Conservation (phyloP, 805 yeast species). For the Crinitomyces ghanaensis region DNA sequence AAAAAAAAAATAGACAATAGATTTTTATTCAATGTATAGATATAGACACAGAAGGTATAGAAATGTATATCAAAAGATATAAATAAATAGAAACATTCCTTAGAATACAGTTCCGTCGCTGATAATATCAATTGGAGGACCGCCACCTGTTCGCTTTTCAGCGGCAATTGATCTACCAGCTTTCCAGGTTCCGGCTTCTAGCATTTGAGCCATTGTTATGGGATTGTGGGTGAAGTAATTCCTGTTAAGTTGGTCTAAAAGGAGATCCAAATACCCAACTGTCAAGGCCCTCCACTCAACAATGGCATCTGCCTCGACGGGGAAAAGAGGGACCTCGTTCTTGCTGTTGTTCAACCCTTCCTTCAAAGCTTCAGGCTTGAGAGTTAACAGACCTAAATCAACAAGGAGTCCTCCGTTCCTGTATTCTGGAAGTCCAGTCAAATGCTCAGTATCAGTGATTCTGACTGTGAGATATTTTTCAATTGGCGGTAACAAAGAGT, state of each 20-base stretch:
- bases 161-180: slow-evolving; percentile 54
- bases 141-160: slow-evolving; percentile 35
- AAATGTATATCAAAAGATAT: neutral
- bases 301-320: slow-evolving; percentile 46
- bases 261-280: slow-evolving; percentile 42
- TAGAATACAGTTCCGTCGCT: slow-evolving; percentile 60
- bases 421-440: slow-evolving; percentile 51
- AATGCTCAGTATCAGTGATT: slow-evolving; percentile 31
- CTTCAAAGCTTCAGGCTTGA: slow-evolving; percentile 32
- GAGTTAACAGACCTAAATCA: slow-evolving; percentile 39
- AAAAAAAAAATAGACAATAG: no score
- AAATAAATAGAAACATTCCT: slow-evolving; percentile 4
- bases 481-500: slow-evolving; percentile 46
- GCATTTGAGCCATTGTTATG: slow-evolving; percentile 42
- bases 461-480: slow-evolving; percentile 31
- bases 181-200: slow-evolving; percentile 62
- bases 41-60: neutral
- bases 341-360: slow-evolving; percentile 5
- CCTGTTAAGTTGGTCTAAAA: slow-evolving; percentile 41
- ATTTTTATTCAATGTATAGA: neutral
- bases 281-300: slow-evolving; percentile 61
- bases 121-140: slow-evolving; percentile 51
- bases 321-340: slow-evolving; percentile 35
- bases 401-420: slow-evolving; percentile 55
- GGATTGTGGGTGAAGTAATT: slow-evolving; percentile 32